These are phyloP conservation scores for Bipolaris bicolor DNA, from an alignment of 2,329 filamentous ascomycete species.

Conservation along the genomic window DNA sequence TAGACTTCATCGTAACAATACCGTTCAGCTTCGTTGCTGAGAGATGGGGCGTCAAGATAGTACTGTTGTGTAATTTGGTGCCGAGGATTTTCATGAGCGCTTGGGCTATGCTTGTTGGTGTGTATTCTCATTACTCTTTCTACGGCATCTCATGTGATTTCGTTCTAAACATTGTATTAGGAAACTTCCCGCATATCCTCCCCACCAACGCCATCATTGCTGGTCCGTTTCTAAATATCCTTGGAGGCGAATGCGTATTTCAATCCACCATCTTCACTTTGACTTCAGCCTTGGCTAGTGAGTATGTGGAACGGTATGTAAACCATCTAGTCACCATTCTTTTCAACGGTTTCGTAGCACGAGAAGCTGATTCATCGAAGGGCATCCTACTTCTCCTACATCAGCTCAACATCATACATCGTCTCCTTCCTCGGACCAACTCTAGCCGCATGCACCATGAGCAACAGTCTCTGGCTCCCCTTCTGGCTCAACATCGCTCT, in stretches of 20 bases:
- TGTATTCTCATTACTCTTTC: constrained; percentile 6
- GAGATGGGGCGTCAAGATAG: constrained; percentile 34
- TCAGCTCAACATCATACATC: constrained; percentile 44
- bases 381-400: constrained; percentile 46
- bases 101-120: constrained; percentile 43
- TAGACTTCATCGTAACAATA: constrained; percentile 46
- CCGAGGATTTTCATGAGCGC: constrained; percentile 37
- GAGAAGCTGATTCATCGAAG: constrained; percentile 14
- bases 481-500: constrained; percentile 45
- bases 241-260: constrained; percentile 48
- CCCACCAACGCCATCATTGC: constrained; percentile 41
- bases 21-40: constrained; percentile 46
- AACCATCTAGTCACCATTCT: no score
- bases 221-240: constrained; percentile 37
- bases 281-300: constrained; percentile 39
- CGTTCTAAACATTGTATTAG: constrained; percentile 16
- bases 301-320: constrained; percentile 41
- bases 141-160: neutral
- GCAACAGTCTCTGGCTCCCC: constrained; percentile 44
- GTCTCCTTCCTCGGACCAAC: constrained; percentile 45
- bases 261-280: constrained; percentile 44
- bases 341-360: no score
- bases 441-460: constrained; percentile 45
- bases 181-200: constrained; percentile 32
- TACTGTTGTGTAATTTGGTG: constrained; percentile 43